Evolutionary conservation across 208 protist genomes (phyloP).

Genomic region (Leishmania turanica): DNA sequence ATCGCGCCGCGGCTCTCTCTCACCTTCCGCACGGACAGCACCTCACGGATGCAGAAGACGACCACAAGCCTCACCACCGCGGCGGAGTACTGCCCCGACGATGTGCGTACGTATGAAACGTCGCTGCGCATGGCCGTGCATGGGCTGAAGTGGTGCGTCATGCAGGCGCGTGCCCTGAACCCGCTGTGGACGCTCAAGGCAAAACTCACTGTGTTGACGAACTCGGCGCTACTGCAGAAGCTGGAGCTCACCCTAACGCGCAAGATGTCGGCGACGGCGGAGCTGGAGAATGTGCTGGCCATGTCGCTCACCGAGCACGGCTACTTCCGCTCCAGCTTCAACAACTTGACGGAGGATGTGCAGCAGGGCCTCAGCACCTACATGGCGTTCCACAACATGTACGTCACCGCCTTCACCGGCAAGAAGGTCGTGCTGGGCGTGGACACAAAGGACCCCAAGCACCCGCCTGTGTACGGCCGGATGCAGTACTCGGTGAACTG

Average conservation of each 20-base stretch:
- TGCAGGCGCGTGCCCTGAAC: constrained; percentile 46
- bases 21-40: constrained; percentile 43
- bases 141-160: constrained; percentile 48
- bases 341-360: constrained; percentile 23
- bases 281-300: constrained; percentile 63
- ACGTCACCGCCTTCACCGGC: constrained; percentile 38
- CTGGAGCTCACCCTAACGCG: constrained; percentile 63
- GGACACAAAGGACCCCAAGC: constrained; percentile 31
- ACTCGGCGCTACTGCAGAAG: constrained; percentile 45
- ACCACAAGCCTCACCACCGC: constrained; percentile 36
- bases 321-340: constrained; percentile 51
- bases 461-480: constrained; percentile 37
- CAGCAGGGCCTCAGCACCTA: constrained; percentile 43
- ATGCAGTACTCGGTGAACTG: constrained; percentile 57
- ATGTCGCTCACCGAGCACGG: constrained; percentile 65
- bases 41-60: constrained; percentile 25
- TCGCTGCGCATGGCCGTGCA: constrained; percentile 43
- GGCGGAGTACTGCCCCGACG: constrained; percentile 40
- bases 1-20: constrained; percentile 40
- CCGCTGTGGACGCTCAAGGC: constrained; percentile 60
- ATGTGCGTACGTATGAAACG: constrained; percentile 39
- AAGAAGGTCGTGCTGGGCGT: constrained; percentile 40
- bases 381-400: constrained; percentile 54
- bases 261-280: constrained; percentile 52
- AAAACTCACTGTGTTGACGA: constrained; percentile 52